These are phyloP conservation scores for Violaceomyces palustris DNA, from an alignment of 1,284 basidiomycete genomes.

Conservation along the genomic window DNA sequence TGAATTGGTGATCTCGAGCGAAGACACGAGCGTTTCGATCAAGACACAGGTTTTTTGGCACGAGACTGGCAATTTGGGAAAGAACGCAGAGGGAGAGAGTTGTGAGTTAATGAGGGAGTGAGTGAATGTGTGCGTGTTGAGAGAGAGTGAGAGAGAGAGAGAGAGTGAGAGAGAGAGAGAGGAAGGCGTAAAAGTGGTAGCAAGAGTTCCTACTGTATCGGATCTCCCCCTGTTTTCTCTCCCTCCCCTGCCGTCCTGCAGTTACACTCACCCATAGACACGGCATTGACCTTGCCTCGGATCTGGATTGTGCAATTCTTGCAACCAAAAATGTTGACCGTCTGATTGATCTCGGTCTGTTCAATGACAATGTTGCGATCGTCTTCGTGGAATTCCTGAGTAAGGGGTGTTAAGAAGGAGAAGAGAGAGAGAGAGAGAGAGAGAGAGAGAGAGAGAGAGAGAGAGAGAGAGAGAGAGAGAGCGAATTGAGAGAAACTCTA, in stretches of 20 bases:
- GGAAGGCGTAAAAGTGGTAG: no score
- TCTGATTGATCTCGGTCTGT: conserved; percentile 74
- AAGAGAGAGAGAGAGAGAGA: no score
- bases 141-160: no score
- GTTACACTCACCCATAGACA: conserved; percentile 69
- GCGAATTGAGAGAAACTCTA: no score
- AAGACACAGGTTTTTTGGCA: conserved; percentile 84
- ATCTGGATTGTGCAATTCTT: conserved; percentile 82
- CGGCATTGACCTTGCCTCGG: conserved; percentile 91
- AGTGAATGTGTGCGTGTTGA: background rate
- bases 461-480: no score
- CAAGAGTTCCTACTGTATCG: no score
- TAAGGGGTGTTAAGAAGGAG: no score
- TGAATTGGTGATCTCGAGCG: conserved; percentile 78
- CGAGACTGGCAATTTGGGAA: conserved; percentile 66
- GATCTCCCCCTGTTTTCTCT: no score
- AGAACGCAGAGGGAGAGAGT: no score
- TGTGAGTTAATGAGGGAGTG: no score
- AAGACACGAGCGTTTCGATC: conserved; percentile 85
- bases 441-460: no score
- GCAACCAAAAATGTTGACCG: conserved; percentile 84
- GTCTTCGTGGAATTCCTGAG: conserved; percentile 87
- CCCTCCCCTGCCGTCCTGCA: background rate
- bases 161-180: no score
- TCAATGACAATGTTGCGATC: conserved; percentile 71